Evolutionary conservation across 2,329 filamentous ascomycete species (phyloP).

Genomic region (Colletotrichum orchidophilum): DNA sequence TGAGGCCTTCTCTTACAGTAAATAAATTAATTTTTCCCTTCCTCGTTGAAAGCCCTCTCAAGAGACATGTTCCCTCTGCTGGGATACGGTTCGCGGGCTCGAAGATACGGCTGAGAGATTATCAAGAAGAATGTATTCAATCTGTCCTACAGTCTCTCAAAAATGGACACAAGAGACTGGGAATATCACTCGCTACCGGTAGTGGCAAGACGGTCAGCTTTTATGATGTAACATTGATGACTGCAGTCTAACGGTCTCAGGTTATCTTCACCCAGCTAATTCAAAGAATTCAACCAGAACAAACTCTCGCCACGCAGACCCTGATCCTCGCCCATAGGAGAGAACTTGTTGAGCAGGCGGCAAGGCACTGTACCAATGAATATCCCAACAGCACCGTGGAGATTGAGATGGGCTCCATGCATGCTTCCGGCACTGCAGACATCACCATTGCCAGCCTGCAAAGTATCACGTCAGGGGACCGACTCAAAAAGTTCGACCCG

Average conservation of each 20-base stretch:
- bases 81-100: constrained; percentile 11
- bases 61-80: neutral
- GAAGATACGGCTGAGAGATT: constrained; percentile 75
- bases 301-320: constrained; percentile 73
- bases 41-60: neutral
- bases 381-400: constrained; percentile 87
- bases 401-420: constrained; percentile 86
- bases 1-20: neutral
- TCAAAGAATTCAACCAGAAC: constrained; percentile 71
- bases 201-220: constrained; percentile 80
- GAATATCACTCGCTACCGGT: constrained; percentile 87
- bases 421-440: constrained; percentile 83
- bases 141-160: constrained; percentile 77
- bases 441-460: constrained; percentile 93
- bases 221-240: constrained; percentile 23
- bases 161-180: constrained; percentile 80
- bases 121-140: constrained; percentile 92
- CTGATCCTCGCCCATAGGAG: constrained; percentile 92
- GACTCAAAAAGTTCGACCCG: constrained; percentile 86
- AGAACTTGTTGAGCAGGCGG: constrained; percentile 94
- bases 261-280: constrained; percentile 98
- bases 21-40: neutral
- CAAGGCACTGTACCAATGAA: constrained; percentile 79
- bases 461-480: constrained; percentile 80
- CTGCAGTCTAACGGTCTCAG: constrained; percentile 50